Evolutionary conservation across 257 asterid genomes (phyloP).

Genomic region (Salvia splendens): DNA sequence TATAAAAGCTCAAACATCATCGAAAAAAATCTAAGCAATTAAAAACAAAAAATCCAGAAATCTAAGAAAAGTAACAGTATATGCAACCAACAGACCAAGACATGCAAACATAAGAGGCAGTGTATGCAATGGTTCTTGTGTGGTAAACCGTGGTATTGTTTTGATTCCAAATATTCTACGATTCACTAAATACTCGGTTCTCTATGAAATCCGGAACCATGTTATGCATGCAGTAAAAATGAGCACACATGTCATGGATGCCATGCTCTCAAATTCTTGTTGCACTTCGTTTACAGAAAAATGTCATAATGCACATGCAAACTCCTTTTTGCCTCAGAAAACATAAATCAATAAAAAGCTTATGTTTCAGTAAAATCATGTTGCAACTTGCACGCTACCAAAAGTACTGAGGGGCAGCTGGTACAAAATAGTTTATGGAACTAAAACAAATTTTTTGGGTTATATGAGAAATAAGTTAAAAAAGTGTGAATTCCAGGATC

Average conservation of each 20-base stretch:
- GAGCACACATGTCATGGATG: not conserved
- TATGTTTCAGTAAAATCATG: not conserved
- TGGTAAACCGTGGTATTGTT: not conserved
- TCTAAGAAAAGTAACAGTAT: constrained; percentile 18
- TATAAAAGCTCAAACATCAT: constrained; percentile 18
- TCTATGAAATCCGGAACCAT: constrained; percentile 7
- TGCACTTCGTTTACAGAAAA: not conserved
- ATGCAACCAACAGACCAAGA: not conserved
- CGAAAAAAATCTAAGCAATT: constrained; percentile 9
- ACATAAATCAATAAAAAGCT: not conserved
- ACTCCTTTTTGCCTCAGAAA: constrained; percentile 7
- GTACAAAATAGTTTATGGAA: not conserved
- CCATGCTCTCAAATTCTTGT: constrained; percentile 6
- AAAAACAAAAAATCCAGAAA: constrained; percentile 13
- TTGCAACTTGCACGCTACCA: not conserved
- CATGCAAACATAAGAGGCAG: constrained; percentile 8
- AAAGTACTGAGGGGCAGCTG: not conserved
- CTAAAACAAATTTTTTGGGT: not conserved
- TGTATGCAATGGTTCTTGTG: not conserved
- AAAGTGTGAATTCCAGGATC: no score
- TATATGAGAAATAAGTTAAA: no score
- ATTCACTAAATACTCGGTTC: not conserved
- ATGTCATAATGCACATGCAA: constrained; percentile 16
- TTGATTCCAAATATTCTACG: not conserved
- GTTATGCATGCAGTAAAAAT: not conserved